phyloP scores from a whole-genome alignment of 345 rosid species.

The Pugionium dolabratum region DNA sequence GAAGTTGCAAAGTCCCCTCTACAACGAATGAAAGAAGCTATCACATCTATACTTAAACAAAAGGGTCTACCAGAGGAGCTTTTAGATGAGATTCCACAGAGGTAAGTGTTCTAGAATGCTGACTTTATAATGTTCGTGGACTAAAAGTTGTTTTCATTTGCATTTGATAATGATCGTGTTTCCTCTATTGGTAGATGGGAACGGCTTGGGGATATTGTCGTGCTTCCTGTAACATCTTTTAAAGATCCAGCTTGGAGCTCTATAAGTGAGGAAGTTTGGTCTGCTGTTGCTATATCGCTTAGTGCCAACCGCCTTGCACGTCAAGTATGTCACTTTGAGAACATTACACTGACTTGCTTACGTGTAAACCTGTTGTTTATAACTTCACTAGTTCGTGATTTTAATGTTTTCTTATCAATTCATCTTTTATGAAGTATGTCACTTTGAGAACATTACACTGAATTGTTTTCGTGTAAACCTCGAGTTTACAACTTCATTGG shows the following conservation, averaged over 20 bases:
- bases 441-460: constrained; percentile 2
- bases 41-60: constrained; percentile 48
- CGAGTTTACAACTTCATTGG: neutral
- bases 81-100: constrained; percentile 68
- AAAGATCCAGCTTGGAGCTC: constrained; percentile 75
- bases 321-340: constrained; percentile 55
- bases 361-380: neutral
- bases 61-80: constrained; percentile 59
- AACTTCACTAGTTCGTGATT: neutral
- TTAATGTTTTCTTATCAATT: constrained; percentile 4
- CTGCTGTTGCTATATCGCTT: constrained; percentile 61
- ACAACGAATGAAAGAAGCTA: constrained; percentile 61
- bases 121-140: constrained; percentile 5
- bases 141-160: constrained; percentile 15
- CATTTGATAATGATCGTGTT: constrained; percentile 20
- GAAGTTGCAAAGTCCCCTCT: constrained; percentile 62
- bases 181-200: constrained; percentile 66
- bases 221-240: constrained; percentile 78
- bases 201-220: constrained; percentile 80
- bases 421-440: constrained; percentile 49
- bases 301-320: constrained; percentile 69
- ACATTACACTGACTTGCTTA: neutral
- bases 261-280: constrained; percentile 74
- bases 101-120: constrained; percentile 47
- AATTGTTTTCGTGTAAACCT: neutral